Base-by-base conservation (phyloP, 2,329 filamentous ascomycete genomes). In the Pseudogymnoascus sp. region DNA sequence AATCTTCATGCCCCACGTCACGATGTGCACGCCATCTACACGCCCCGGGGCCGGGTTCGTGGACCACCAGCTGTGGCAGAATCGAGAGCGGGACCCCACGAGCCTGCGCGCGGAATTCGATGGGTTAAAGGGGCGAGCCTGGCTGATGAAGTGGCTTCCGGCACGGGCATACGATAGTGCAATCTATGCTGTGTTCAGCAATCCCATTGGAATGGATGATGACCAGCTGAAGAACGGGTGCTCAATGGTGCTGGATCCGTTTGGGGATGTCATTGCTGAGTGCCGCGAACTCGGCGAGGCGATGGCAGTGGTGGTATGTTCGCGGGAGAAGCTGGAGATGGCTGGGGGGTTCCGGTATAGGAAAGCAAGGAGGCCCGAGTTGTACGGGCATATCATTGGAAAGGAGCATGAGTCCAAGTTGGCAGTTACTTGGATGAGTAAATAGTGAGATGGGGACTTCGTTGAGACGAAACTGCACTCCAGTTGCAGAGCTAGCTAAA, bases 81-180 rank as follows among this genome's bases (percentile, higher is more conserved):
- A 65, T 34, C 25, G 64, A 53, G 21, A 59, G 31, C 16, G 53
- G 8, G 60, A 66, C 28, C 64, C 64, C 23, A 65, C 64, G 34
- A 40, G 40, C 14, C 50, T 66, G 18, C 23, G 64, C 14, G 14
- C 60, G 7, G 66, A 65, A 59, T 67, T 67, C 18, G 46, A 67
- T 25, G 64, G 63, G 12, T 46, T 67, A 31, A 67, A 67, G 53
- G 65, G 65, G 2, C 44, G 63, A 12, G 63, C 36, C 5, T 67
- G 66, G 61, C 31, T 67, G 37, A 67, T 67, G 65, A 67, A 65
- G 38, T 67, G 65, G 66, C 61, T 67, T n/a, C 66, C 63, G 8
- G 63, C 64, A 8, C 25, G 65, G 21, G 66, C 66, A 36, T 67
- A 67, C 36, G 66, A 67, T 37, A 67, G 60, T 60, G 65, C 46